Conservation (phyloP, 768 basidiomycete species). For the Mycena kentingensis region DNA sequence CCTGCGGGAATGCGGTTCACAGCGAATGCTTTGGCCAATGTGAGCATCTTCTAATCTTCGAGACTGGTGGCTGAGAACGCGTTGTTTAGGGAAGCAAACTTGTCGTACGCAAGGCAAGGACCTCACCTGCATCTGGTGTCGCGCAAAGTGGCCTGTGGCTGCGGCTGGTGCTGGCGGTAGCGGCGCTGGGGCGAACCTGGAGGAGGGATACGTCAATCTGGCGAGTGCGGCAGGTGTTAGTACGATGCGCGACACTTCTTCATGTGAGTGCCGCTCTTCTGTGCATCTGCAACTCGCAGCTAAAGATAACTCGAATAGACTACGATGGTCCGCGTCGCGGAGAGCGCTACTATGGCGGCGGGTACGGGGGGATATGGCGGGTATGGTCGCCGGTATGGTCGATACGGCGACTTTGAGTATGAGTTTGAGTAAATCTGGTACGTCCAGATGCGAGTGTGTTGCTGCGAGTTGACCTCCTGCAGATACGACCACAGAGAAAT, state of each 20-base stretch:
- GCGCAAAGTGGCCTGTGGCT: constrained; percentile 53
- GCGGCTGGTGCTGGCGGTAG: constrained; percentile 26
- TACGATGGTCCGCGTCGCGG: constrained; percentile 42
- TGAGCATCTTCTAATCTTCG: constrained; percentile 33
- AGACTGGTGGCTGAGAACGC: neutral
- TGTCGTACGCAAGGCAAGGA: constrained; percentile 37
- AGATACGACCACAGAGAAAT: too few relatives aligned
- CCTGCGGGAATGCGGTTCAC: constrained; percentile 73
- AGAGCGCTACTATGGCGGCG: constrained; percentile 30
- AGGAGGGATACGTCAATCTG: constrained; percentile 64
- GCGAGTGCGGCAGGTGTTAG: constrained; percentile 57
- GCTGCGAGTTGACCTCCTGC: too few relatives aligned
- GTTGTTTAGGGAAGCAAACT: constrained; percentile 35
- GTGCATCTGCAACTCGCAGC: neutral
- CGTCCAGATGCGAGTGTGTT: too few relatives aligned
- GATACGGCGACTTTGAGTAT: neutral
- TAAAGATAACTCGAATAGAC: constrained; percentile 33
- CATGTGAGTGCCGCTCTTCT: constrained; percentile 49
- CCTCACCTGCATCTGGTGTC: constrained; percentile 79
- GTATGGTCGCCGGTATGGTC: constrained; percentile 30
- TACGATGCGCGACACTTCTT: constrained; percentile 65
- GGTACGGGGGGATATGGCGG: too few relatives aligned
- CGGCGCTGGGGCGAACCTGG: constrained; percentile 17
- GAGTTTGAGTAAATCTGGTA: too few relatives aligned
- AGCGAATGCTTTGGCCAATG: constrained; percentile 76